Base-by-base conservation (phyloP, 2,329 filamentous ascomycete species). In the Verticillium tricorpus region DNA sequence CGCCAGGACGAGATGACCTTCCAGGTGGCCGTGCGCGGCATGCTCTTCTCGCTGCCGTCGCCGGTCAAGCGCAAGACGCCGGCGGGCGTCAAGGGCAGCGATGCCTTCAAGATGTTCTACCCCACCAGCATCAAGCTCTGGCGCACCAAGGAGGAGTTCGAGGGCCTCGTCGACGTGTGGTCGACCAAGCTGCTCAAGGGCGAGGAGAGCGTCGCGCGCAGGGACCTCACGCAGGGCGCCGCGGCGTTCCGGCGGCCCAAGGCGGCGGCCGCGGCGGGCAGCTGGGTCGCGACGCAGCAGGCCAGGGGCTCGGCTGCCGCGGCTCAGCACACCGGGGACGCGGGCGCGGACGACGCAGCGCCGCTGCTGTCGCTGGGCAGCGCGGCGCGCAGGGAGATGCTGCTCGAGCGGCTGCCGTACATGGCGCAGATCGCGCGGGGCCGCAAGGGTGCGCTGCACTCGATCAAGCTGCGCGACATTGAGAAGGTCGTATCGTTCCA, bases 1-100 rank as follows among this genome's bases (percentile, higher is more conserved):
- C 88, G 93, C 7, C 94, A 98, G 74, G 93, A 97, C 65, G 95
- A 99, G 71, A 93, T 99, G 72, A 89, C 90, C 28, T 98, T 97
- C 66, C 92, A 99, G 67, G 88, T 94, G 19, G 93, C 93, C 5
- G 91, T 96, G 0, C 87, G 93, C 14, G 95, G 95, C 0, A 77
- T 98, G 58, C 76, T 97, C 0, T 96, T 96, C 72, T 89, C 88
- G 11, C 82, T 99, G 2, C 95, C 95, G 1, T 85, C 85, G 68
- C 94, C 94, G 0, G 95, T 99, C 11, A 94, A 91, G 72, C 84
- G 88, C n/a, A 82, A 81, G 81, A 73, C 79, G 68, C 70, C 73
- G 69, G 67, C 78, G 70, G 69, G 71, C 68, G 77, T 69, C 73
- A 81, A 63, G 71, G 76, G 66, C 74, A 80, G 57, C 75, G 91